Conservation (phyloP, 305 asterid genomes). For the Fraxinus greggii region DNA sequence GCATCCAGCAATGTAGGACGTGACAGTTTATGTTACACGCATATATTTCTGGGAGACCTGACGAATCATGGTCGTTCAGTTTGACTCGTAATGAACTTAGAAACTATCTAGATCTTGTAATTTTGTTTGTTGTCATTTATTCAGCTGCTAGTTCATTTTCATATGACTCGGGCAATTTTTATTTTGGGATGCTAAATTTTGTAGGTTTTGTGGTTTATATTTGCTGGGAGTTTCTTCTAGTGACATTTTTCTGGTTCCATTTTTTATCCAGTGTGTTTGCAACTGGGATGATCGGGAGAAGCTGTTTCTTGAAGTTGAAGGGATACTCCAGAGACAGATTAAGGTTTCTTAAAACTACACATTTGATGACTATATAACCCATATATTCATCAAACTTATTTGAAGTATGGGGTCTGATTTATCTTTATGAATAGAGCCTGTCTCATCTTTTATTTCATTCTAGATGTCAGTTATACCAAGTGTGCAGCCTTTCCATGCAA, state of each 20-base stretch:
- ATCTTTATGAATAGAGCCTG: neutral
- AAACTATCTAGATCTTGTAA: neutral
- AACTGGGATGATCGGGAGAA: constrained; percentile 95
- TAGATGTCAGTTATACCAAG: constrained; percentile 93
- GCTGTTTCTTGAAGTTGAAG: constrained; percentile 91
- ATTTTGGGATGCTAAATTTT: neutral
- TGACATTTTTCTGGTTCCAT: neutral
- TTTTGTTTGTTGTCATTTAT: neutral
- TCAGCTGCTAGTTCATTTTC: neutral
- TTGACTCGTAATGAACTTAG: neutral
- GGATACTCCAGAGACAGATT: constrained; percentile 82
- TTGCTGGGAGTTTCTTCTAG: neutral
- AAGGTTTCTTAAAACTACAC: constrained; percentile 50
- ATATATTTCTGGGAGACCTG: neutral
- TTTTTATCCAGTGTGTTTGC: constrained; percentile 69
- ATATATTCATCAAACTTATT: neutral
- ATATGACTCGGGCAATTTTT: neutral
- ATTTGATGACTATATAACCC: neutral
- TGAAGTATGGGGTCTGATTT: neutral
- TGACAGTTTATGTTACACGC: neutral
- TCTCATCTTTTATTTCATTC: constrained; percentile 14
- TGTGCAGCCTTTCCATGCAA: constrained; percentile 99
- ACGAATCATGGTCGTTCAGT: neutral
- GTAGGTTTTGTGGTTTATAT: neutral
- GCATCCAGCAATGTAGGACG: neutral